A percentile compares a stretch with the other conserved stretches of the same genome.
These are phyloP conservation scores for Marchantia polymorpha DNA, from an alignment of 225 moss, liverwort and hornwort genomes.

Conservation along the genomic window DNA sequence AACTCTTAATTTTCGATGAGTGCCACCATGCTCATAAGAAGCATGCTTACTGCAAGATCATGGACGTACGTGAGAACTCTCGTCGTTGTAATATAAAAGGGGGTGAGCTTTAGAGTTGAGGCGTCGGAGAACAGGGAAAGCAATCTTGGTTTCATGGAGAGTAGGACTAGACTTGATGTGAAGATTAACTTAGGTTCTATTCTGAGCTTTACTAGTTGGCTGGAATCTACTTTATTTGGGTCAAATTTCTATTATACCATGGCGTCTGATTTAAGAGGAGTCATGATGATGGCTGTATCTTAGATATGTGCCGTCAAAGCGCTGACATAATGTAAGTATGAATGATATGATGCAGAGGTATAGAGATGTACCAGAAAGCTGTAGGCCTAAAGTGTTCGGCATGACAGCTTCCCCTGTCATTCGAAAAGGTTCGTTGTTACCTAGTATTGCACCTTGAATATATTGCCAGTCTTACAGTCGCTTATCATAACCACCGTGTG, in stretches of 20 bases:
- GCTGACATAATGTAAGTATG: background rate
- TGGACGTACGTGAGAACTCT: conserved; percentile 55
- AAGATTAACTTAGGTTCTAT: background rate
- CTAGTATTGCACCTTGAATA: background rate
- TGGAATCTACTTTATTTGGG: background rate
- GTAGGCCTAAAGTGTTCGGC: conserved; percentile 83
- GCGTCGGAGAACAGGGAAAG: background rate
- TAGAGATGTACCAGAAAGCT: conserved; percentile 27
- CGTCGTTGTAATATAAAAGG: background rate
- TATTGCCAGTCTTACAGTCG: background rate
- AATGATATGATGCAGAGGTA: conserved; percentile 32
- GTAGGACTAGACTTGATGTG: background rate
- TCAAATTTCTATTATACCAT: background rate
- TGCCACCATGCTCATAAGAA: conserved; percentile 90
- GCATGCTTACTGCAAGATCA: conserved; percentile 86
- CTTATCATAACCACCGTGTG: background rate
- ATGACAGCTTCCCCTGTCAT: conserved; percentile 98
- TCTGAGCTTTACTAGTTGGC: background rate
- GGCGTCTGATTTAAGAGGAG: background rate
- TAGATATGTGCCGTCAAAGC: background rate
- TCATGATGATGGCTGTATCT: background rate
- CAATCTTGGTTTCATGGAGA: background rate
- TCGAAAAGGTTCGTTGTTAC: conserved; percentile 55
- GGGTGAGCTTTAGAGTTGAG: background rate
- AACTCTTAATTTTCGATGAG: conserved; percentile 90